Conservation (phyloP, 257 asterid genomes). For the Solanum peruvianum region DNA sequence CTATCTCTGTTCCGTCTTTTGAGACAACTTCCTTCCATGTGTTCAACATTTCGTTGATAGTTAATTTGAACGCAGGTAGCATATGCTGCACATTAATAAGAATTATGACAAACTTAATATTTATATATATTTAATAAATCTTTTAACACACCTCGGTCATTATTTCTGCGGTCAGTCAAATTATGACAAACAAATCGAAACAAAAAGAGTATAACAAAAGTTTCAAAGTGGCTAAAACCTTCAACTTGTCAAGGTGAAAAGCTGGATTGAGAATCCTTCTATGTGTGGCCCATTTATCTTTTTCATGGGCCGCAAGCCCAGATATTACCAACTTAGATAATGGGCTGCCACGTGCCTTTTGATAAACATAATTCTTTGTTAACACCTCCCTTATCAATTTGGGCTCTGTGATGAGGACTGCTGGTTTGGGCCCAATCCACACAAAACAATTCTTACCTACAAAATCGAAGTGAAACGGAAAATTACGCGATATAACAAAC, state of each 20-base stretch:
- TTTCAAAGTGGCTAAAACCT: background rate
- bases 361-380: conserved; percentile 25
- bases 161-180: too few relatives aligned
- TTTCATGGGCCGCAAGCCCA: conserved; percentile 30
- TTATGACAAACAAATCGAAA: background rate
- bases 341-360: conserved; percentile 18
- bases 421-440: conserved; percentile 39
- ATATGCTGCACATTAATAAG: background rate
- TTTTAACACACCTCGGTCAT: too few relatives aligned
- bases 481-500: background rate
- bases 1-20: background rate
- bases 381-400: conserved; percentile 32
- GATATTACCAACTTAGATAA: conserved; percentile 5
- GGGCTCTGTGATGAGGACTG: conserved; percentile 24
- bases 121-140: background rate
- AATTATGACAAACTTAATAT: background rate
- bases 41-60: background rate
- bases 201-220: background rate
- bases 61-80: conserved; percentile 3
- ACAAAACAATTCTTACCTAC: conserved; percentile 33
- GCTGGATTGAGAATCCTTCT: background rate
- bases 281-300: conserved; percentile 24
- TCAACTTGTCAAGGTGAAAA: background rate
- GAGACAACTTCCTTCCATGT: background rate
- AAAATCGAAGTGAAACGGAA: background rate